phyloP scores from a whole-genome alignment of 2,329 filamentous ascomycete genomes.

The Didymella glomerata region DNA sequence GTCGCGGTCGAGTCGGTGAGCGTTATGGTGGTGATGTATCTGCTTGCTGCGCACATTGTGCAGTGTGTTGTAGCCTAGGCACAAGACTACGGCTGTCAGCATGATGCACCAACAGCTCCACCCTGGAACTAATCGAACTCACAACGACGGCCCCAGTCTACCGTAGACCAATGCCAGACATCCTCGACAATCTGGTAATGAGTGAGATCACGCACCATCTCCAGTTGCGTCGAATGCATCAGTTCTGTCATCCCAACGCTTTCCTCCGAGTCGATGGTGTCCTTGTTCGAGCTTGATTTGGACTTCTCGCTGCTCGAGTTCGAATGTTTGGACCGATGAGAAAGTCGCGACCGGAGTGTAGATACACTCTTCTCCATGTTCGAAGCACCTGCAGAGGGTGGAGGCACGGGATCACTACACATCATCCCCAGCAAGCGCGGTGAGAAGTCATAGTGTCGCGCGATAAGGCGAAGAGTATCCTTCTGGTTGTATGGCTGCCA shows the following conservation, averaged over 20 bases:
- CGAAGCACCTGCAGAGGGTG: slow-evolving; percentile 28
- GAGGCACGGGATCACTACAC: slow-evolving; percentile 61
- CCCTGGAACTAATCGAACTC: slow-evolving; percentile 32
- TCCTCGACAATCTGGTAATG: slow-evolving; percentile 70
- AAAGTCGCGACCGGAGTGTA: slow-evolving; percentile 42
- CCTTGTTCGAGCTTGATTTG: slow-evolving; percentile 23
- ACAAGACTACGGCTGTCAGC: slow-evolving; percentile 63
- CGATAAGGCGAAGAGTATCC: slow-evolving; percentile 64
- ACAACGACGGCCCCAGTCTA: slow-evolving; percentile 74
- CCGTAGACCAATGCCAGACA: slow-evolving; percentile 78
- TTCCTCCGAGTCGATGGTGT: slow-evolving; percentile 43
- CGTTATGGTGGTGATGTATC: slow-evolving; percentile 26
- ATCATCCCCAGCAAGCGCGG: slow-evolving; percentile 71
- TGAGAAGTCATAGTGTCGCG: slow-evolving; percentile 72
- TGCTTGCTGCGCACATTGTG: slow-evolving; percentile 53
- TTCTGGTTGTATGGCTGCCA: slow-evolving; percentile 72
- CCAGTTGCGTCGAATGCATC: slow-evolving; percentile 49
- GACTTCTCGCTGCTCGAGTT: slow-evolving; percentile 26
- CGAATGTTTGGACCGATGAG: slow-evolving; percentile 36
- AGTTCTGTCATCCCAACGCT: slow-evolving; percentile 48
- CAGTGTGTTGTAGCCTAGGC: slow-evolving; percentile 75
- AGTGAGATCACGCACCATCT: slow-evolving; percentile 53
- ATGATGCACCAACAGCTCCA: not conserved
- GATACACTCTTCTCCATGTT: slow-evolving; percentile 42
- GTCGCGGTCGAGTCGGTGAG: slow-evolving; percentile 44